Evolutionary conservation across 371 early-diverging fungal species (phyloP), one percentile per base, ranked within the genome.

Genomic region (Amoeboaphelidium protococcarum): DNA sequence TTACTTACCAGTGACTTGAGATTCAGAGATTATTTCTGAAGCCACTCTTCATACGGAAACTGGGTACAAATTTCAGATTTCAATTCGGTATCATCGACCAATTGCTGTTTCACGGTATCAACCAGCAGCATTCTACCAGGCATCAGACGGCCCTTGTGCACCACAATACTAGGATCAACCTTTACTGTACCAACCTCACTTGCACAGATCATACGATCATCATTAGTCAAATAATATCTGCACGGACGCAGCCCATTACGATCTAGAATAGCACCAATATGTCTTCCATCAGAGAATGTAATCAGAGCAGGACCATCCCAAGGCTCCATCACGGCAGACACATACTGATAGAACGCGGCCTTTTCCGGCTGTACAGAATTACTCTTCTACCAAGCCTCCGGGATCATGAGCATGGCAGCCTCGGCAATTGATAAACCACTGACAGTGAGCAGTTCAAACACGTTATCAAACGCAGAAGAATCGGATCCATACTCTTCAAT

Each of bases 261-360:
- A 67, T 94, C 95, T 31, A 94, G 64, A 16, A 72, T 76, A 16
- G 91, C 91, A 58, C 91, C 95, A 57, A 86, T 82, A 63, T 78
- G 88, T 47, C 92, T 78, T 43, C 95, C 92, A 58, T 94, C 92
- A 25, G 81, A 76, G 62, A 91, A 91, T 13, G 88, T 85, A 59
- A 94, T 80, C 43, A 91, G 67, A 19, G 95, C 95, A 3, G 95
- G 95, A 24, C 95, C 95, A 61, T 94, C 95, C 82, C 90, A 94
- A 22, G 89, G 84, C 59, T 94, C 95, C 91, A 91, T 94, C 37
- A 91, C 59, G 57, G 79, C 79, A 25, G 86, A 80, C 45, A 87
- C 87, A 90, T 90, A 91, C 60, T 82, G 74, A 62, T 94, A 91
- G 62, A 89, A 91, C 2, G 82, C 78, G 46, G 74, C 71, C 64